Evolutionary conservation across 2,329 filamentous ascomycete genomes (phyloP), one percentile per base, ranked within the genome.

Genomic region (Ophiostoma sp.): DNA sequence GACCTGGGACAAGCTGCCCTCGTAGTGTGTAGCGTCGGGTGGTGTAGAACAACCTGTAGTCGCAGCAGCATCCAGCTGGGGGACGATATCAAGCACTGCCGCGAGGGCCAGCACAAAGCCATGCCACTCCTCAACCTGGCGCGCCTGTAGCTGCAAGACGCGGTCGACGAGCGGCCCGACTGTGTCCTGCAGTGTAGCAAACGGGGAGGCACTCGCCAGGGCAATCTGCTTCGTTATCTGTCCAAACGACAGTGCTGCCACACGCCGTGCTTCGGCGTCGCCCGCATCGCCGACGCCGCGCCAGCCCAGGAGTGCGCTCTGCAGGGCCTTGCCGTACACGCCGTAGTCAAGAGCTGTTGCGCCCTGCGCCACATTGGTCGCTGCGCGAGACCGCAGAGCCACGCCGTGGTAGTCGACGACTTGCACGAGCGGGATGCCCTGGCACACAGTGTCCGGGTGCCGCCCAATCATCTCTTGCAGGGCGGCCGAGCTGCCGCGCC

Each of bases 371-470:
- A 98, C 92, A 66, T 94, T 87, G 57, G 88, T 85, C 75, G 97
- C 89, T 3, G 94, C 94, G 74, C 92, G 86, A 20, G 91, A 90
- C 33, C 94, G 86, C n/a, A 96, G 85, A 2, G 95, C 94, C 27
- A 99, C 93, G 52, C 92, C 87, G 77, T 97, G 93, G 76, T 97
- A 99, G 77, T 99, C 95, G 1, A 98, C 92, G 1, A 87, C 86
- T 77, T 98, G 95, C 0, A 98, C 93, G 1, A 98, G 84, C 60
- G 87, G 80, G 70, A 99, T 98, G 0, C 94, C 95, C 75, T 93
- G 83, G 20, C 85, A 82, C 44, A 98, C 87, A 0, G 87, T 93
- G 75, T 97, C 90, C 0, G 95, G 94, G 79, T 99, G 94, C 11
- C 95, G 88, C 13, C 95, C 95, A 71, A 98, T 90, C 17, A 99